Conservation (phyloP, 1,284 basidiomycete genomes). For the Rhodotorula sp. region DNA sequence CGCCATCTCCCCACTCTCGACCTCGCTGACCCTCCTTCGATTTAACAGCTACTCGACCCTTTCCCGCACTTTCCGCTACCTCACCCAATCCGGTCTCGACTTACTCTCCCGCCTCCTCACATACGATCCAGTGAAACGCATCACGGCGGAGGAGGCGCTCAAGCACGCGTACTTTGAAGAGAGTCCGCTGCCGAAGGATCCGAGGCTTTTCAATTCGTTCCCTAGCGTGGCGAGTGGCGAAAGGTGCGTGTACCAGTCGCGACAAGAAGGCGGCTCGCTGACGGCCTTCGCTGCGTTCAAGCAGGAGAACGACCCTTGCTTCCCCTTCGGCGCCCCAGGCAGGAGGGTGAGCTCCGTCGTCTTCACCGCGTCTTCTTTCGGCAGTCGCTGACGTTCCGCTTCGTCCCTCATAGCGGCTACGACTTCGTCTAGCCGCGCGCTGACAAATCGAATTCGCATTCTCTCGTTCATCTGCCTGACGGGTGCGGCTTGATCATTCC, state of each 20-base stretch:
- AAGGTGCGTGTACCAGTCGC: constrained; percentile 54
- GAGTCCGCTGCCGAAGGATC: constrained; percentile 90
- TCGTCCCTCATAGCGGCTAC: constrained; percentile 21
- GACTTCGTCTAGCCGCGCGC: constrained; percentile 31
- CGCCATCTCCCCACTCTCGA: neutral
- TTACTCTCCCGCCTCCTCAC: constrained; percentile 92
- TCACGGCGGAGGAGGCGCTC: constrained; percentile 95
- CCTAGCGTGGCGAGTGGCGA: constrained; percentile 96
- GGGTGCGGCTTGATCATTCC: neutral
- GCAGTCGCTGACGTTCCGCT: no score
- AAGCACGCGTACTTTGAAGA: constrained; percentile 97
- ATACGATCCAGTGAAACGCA: constrained; percentile 88
- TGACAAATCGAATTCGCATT: neutral
- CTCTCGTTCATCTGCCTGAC: neutral
- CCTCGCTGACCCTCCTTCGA: neutral
- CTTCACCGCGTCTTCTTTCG: neutral
- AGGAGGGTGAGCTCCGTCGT: constrained; percentile 21
- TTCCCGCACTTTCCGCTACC: constrained; percentile 80
- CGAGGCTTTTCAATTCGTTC: constrained; percentile 94
- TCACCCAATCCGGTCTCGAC: constrained; percentile 87
- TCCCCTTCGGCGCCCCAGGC: constrained; percentile 41
- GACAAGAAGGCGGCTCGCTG: no score
- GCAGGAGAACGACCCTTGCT: constrained; percentile 40
- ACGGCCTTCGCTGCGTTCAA: no score
- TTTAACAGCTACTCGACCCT: constrained; percentile 86